Evolutionary conservation across 2,329 filamentous ascomycete genomes (phyloP).

Genomic region (Sarocladiaceae sp.): DNA sequence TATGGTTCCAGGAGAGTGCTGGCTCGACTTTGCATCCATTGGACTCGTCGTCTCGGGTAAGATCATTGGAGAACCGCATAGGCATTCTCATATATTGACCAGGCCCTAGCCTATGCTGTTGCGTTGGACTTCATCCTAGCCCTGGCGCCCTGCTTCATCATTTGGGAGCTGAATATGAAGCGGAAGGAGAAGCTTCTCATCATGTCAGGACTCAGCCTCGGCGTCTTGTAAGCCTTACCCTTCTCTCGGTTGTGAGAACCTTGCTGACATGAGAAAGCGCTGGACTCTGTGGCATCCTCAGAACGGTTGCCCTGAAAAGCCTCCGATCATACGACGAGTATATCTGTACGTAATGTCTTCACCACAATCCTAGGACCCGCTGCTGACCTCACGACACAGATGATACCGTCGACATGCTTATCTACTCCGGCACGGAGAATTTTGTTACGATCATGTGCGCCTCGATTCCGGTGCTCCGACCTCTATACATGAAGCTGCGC

Average conservation of each 20-base stretch:
- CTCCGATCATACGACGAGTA: conserved; percentile 13
- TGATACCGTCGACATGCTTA: conserved; percentile 15
- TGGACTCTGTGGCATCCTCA: conserved; percentile 13
- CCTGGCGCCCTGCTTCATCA: conserved; percentile 19
- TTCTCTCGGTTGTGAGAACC: background rate
- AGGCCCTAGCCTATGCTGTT: conserved; percentile 13
- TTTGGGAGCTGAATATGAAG: conserved; percentile 21
- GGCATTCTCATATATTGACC: background rate
- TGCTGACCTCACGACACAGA: conserved; percentile 8
- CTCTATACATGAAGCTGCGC: conserved; percentile 8
- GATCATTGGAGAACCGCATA: background rate
- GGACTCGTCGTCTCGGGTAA: conserved; percentile 11
- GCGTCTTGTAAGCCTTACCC: conserved; percentile 18
- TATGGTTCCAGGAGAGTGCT: conserved; percentile 17
- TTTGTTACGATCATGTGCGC: conserved; percentile 15
- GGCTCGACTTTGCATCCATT: conserved; percentile 13
- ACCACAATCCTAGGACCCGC: background rate
- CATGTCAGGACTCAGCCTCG: conserved; percentile 20
- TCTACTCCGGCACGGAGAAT: conserved; percentile 16
- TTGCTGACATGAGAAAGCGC: conserved; percentile 7
- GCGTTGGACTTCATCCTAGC: conserved; percentile 16
- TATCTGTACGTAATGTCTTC: conserved; percentile 10
- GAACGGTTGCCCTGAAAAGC: conserved; percentile 10
- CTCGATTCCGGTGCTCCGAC: conserved; percentile 14
- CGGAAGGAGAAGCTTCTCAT: conserved; percentile 20